Evolutionary conservation across 2,329 filamentous ascomycete genomes (phyloP), one percentile per base, ranked within the genome.

Genomic region (Tolypocladium tropicale): DNA sequence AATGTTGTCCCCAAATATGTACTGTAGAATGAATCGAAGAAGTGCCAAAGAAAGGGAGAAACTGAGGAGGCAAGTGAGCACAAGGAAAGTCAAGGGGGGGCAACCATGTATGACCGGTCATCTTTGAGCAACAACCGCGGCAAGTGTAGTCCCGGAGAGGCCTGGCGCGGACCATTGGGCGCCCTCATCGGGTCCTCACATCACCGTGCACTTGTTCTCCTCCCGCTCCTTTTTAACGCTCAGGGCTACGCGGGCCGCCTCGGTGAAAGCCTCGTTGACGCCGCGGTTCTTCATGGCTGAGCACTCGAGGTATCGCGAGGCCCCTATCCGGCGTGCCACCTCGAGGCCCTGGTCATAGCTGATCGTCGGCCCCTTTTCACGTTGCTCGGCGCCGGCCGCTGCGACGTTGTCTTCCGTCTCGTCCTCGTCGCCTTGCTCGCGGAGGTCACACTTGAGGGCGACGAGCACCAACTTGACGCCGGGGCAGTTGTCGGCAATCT

Each of bases 181-280:
- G n/a, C 39, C 21, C 12, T 25, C 21, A 14, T 18, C 43, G 16
- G 25, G 16, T 30, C 18, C 48, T 71, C 72, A 86, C 83, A 86
- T 85, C 59, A 86, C 69, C 58, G 67, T 66, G 68, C 83, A 86
- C 67, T 82, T 83, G 60, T 75, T 76, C 57, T 83, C 80, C 59
- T 85, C 82, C 63, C 82, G 79, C 58, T 82, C 82, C 64, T 83
- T 81, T 74, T 81, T 85, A 56, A 87, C 83, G 62, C 83, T 84
- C 56, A 99, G 78, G 16, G 94, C 94, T 37, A 99, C 94, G 66
- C 95, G 88, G 28, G 94, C 93, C 43, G 94, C 94, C 77, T 99
- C 94, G 43, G 94, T 97, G 68, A 99, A 99, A 48, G 94, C 94
- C 74, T 99, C 94, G 73, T 97, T 96, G 68, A 99, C 95, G 59